Percentiles rank a stretch among this genome's conserved stretches.
Conservation (phyloP, 202 grass and related monocot genomes). For the Carex sylvatica region DNA sequence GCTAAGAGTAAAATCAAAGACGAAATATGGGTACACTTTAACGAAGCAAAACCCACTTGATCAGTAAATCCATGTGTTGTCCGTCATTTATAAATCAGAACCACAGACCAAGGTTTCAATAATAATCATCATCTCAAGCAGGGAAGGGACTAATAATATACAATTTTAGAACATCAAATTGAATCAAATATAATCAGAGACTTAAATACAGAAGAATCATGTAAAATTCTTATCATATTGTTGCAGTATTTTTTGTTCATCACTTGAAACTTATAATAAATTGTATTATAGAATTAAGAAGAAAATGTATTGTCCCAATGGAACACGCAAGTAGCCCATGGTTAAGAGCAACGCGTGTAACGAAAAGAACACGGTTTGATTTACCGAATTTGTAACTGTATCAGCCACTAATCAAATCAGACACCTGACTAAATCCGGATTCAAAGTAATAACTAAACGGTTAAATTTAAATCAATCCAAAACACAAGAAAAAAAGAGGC, state of each 20-base stretch:
- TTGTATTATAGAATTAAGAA: background rate
- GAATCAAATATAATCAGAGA: background rate
- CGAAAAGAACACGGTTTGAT: slow-evolving; percentile 21
- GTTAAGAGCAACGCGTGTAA: slow-evolving; percentile 25
- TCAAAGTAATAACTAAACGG: background rate
- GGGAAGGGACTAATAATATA: background rate
- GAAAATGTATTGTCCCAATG: slow-evolving; percentile 14
- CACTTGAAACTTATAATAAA: background rate
- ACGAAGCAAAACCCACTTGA: too few relatives aligned
- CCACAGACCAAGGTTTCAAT: too few relatives aligned
- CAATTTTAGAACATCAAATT: background rate
- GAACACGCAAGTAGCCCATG: slow-evolving; percentile 25
- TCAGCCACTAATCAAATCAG: slow-evolving; percentile 19
- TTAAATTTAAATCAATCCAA: too few relatives aligned
- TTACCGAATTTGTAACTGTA: slow-evolving; percentile 30
- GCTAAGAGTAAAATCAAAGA: too few relatives aligned
- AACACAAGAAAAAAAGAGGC: too few relatives aligned
- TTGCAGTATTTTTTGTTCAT: slow-evolving; percentile 26
- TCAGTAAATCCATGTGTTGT: too few relatives aligned
- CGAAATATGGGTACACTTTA: too few relatives aligned
- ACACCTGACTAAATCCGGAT: slow-evolving; percentile 30
- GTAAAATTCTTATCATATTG: slow-evolving; percentile 26
- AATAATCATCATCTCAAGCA: too few relatives aligned
- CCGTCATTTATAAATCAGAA: too few relatives aligned
- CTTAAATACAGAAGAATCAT: slow-evolving; percentile 30